Percentiles rank a stretch among this genome's conserved stretches.
Evolutionary conservation across 495 filamentous ascomycete genomes (phyloP).

Genomic region (Paragyromitra xinjiangensis): DNA sequence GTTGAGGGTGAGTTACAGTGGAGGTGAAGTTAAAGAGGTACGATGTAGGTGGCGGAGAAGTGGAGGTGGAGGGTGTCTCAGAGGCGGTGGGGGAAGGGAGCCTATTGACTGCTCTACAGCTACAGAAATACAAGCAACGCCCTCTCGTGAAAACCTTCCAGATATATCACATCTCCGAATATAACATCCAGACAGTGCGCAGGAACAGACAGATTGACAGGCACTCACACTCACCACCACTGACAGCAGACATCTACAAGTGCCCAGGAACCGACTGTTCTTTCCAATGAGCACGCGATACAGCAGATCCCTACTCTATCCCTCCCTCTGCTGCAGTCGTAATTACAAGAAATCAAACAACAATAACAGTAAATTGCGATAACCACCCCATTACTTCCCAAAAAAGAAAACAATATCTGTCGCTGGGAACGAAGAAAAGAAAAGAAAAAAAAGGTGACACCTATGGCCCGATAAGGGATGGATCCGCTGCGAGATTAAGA

Average conservation of each 20-base stretch:
- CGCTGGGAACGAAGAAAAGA: neutral
- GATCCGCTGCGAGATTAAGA: slow-evolving; percentile 34
- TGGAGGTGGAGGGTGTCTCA: slow-evolving; percentile 16
- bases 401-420: slow-evolving; percentile 15
- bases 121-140: neutral
- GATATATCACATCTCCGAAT: neutral
- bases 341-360: slow-evolving; percentile 21
- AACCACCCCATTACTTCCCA: neutral
- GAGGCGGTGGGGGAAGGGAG: slow-evolving; percentile 2
- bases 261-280: slow-evolving; percentile 32
- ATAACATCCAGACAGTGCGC: neutral
- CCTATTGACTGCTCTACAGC: slow-evolving; percentile 10
- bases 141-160: slow-evolving; percentile 1
- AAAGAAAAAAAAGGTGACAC: slow-evolving; percentile 37
- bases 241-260: slow-evolving; percentile 14
- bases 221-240: neutral
- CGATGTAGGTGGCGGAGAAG: slow-evolving; percentile 15
- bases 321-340: slow-evolving; percentile 24
- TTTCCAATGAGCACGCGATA: slow-evolving; percentile 35
- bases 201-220: neutral
- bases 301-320: slow-evolving; percentile 16
- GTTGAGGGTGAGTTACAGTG: neutral
- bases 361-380: neutral
- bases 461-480: slow-evolving; percentile 48
- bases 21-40: neutral